phyloP scores from a whole-genome alignment of 805 yeast genomes.

The Saturnispora kantuleensis region DNA sequence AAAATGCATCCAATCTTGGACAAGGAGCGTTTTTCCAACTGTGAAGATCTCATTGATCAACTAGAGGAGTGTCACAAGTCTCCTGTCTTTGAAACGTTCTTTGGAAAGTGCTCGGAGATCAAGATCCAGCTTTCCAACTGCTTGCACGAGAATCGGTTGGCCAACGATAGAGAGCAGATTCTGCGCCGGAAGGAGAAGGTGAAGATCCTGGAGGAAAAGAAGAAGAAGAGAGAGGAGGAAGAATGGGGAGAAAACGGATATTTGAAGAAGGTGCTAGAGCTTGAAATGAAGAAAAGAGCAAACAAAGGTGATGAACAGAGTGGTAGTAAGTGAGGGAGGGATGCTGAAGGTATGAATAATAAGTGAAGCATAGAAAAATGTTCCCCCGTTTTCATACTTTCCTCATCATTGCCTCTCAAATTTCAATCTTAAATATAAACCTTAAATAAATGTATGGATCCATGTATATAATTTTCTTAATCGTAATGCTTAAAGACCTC shows the following conservation, averaged over 20 bases:
- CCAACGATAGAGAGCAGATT: constrained; percentile 48
- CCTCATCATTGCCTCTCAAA: too few relatives aligned
- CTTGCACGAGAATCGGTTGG: constrained; percentile 65
- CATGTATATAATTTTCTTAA: constrained; percentile 6
- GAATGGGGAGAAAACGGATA: constrained; percentile 68
- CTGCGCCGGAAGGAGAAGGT: constrained; percentile 46
- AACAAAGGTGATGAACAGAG: neutral
- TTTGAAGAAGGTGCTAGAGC: constrained; percentile 53
- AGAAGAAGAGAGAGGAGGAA: constrained; percentile 63
- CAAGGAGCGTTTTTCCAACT: constrained; percentile 34
- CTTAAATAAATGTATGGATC: neutral
- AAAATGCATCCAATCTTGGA: constrained; percentile 23
- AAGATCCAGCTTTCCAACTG: constrained; percentile 74
- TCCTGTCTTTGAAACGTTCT: constrained; percentile 55
- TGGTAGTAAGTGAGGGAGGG: too few relatives aligned
- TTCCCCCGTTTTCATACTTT: too few relatives aligned
- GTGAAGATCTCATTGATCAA: constrained; percentile 76
- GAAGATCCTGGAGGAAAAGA: constrained; percentile 42
- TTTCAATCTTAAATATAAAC: too few relatives aligned
- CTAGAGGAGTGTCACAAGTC: constrained; percentile 79
- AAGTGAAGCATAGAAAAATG: too few relatives aligned
- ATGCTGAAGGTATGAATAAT: too few relatives aligned
- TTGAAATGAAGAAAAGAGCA: constrained; percentile 30
- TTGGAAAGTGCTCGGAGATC: constrained; percentile 78
- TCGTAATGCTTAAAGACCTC: constrained; percentile 33